Evolutionary conservation across 2,329 filamentous ascomycete species (phyloP), one percentile per base, ranked within the genome.

Genomic region (Gnomoniopsis smithogilvyi): DNA sequence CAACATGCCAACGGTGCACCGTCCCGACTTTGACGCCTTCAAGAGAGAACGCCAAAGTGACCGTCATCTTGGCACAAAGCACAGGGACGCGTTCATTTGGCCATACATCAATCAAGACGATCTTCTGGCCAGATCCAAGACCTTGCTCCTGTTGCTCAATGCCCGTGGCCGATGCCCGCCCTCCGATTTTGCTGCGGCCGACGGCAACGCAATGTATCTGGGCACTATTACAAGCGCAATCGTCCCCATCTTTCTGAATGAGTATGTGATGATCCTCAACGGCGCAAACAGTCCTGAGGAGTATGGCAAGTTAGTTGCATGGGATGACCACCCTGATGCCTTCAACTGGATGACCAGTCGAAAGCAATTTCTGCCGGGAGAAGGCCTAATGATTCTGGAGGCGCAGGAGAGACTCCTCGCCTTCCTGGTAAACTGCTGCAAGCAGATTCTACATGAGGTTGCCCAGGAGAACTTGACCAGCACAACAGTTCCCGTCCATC

Each of bases 61-160:
- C 34, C 60, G 63, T 6, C 26, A 57, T 3, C 2, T 33, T 1
- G 64, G 65, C 3, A 66, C 65, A 12, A 62, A 64, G 24, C 65
- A 69, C n/a, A 64, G 58, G 8, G 72, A 76, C 6, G 56, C 69
- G 10, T 83, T 71, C 60, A 67, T 82, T 46, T 84, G 76, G 74
- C 83, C 83, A 0, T 73, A 79, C 49, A 78, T 87, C 66, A 87
- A 87, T 63, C 72, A 81, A 45, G 80, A 87, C 56, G 83, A 87
- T 63, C 70, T 87, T 0, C 54, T 65, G 0, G 71, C 76, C 22
- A 30, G 26, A 8, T 67, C 74, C 0, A 79, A 76, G 51, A 60
- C 69, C 0, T 64, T 87, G 10, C 72, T 75, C 0, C 67, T 87
- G 7, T 70, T 87, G 21, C 66, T 88, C 12, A 82, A 84, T 56